Conservation (phyloP, 2,329 filamentous ascomycete genomes). For the Acrocalymma vagum region DNA sequence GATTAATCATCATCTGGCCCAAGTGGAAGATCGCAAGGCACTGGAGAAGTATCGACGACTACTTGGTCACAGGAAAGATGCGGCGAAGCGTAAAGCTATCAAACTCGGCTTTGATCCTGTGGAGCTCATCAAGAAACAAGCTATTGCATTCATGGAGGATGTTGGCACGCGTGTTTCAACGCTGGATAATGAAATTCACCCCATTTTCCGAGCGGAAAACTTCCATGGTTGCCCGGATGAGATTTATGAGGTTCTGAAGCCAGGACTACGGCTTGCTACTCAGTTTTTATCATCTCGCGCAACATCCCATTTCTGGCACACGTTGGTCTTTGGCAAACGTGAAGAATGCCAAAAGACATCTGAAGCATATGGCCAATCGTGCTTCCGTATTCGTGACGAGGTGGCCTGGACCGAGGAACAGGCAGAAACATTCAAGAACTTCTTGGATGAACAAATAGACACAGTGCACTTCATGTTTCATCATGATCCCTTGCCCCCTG, state of each 20-base stretch:
- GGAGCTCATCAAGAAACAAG: constrained; percentile 50
- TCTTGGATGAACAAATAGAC: constrained; percentile 41
- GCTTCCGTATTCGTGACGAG: constrained; percentile 45
- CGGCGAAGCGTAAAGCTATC: constrained; percentile 37
- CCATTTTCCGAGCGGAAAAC: constrained; percentile 47
- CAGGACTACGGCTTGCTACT: constrained; percentile 44
- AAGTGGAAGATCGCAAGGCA: constrained; percentile 46
- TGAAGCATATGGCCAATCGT: constrained; percentile 40
- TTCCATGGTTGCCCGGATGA: constrained; percentile 49
- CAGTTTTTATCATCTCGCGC: constrained; percentile 44
- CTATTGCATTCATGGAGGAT: constrained; percentile 40
- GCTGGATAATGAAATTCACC: constrained; percentile 46
- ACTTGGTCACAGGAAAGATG: constrained; percentile 44
- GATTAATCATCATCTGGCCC: constrained; percentile 49
- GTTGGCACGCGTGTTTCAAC: constrained; percentile 29
- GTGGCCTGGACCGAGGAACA: constrained; percentile 43
- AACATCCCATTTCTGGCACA: constrained; percentile 49
- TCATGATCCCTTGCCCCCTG: constrained; percentile 43
- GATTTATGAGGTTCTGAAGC: constrained; percentile 49
- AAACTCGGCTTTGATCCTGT: constrained; percentile 49
- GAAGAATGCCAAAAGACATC: constrained; percentile 39
- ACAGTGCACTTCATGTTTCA: constrained; percentile 51
- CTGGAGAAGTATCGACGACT: constrained; percentile 48
- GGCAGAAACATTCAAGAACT: constrained; percentile 36
- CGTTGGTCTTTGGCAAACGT: constrained; percentile 46